These are phyloP conservation scores for Picochlorum sp. DNA, from an alignment of 139 green algal species.

Conservation along the genomic window DNA sequence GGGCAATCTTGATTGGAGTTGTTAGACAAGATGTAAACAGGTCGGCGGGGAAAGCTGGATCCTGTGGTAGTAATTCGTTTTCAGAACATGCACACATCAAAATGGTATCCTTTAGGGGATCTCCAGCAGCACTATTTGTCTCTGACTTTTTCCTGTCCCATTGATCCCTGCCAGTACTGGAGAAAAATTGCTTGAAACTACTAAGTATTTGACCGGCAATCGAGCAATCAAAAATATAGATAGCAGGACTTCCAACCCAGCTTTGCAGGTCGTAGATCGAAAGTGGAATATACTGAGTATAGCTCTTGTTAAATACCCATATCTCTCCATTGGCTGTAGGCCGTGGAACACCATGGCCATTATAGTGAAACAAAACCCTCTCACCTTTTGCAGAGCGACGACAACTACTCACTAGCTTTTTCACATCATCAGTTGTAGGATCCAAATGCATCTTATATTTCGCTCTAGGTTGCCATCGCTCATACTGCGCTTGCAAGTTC, in stretches of 20 bases:
- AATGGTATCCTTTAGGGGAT: constrained; percentile 69
- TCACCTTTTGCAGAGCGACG: constrained; percentile 84
- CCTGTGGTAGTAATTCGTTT: constrained; percentile 85
- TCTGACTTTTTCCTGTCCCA: constrained; percentile 17
- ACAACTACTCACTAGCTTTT: constrained; percentile 83
- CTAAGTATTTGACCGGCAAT: constrained; percentile 85
- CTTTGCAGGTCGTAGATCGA: constrained; percentile 92
- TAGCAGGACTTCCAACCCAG: constrained; percentile 86
- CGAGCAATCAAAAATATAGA: constrained; percentile 98
- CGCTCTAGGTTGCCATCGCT: constrained; percentile 93
- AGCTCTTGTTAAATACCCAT: constrained; percentile 94
- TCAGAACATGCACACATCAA: constrained; percentile 83
- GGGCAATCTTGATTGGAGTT: constrained; percentile 92
- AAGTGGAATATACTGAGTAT: constrained; percentile 99
- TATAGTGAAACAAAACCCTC: constrained; percentile 98
- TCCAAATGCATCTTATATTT: constrained; percentile 97
- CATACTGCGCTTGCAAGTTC: constrained; percentile 97
- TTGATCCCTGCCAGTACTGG: constrained; percentile 18
- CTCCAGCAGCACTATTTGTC: constrained; percentile 2
- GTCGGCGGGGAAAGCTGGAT: constrained; percentile 85
- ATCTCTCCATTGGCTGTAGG: constrained; percentile 96
- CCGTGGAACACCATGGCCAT: constrained; percentile 95
- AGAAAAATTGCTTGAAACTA: constrained; percentile 50
- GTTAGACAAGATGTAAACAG: constrained; percentile 97
- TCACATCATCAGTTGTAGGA: constrained; percentile 95